Base-by-base conservation (phyloP, 495 filamentous ascomycete species). In the Penicillium coprophilum region DNA sequence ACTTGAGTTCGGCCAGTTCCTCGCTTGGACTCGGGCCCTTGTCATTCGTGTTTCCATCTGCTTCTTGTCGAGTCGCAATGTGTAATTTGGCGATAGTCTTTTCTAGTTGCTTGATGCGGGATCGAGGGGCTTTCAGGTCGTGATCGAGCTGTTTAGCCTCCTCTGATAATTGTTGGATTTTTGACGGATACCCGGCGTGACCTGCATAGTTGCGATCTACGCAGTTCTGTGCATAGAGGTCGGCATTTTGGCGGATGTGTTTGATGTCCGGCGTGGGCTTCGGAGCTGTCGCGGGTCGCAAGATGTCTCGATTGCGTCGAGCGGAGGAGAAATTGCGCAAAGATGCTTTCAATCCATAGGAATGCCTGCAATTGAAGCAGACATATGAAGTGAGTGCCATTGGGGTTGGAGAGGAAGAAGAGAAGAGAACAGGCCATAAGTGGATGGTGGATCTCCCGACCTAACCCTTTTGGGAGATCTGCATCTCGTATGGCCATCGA, bases 201-300 rank as follows among this genome's bases (percentile, higher is more conserved):
- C 77, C 64, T 48, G 81, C 73, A 72, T 96, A 97, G 69, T 96
- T 97, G 50, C 94, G 84, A 49, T 91, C 85, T 52, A 87, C 58
- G 69, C 90, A 95, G 68, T 95, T 98, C 55, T 87, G 77, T 56
- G 84, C 75, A 77, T 97, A 88, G 41, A 94, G 78, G 24, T 85
- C 82, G 39, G 84, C 81, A 70, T 93, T 88, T 52, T 88, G 80
- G 49, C 91, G 90, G 71, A 98, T 96, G 72, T 92, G 86, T 68
- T 89, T 96, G 69, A 96, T 77, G 71, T 97, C 86, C 47, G 92
- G 80, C 19, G 75, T 78, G 8, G 88, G 81, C 64, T 91, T 96
- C 7, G 92, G 93, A 13, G 91, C 93, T 43, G 83, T 88, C 12
- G 90, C 78, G 0, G 88, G 85, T 60, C 82, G 77, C 51, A 71